Evolutionary conservation across 352 stramenopile genomes (phyloP), one percentile per base, ranked within the genome.

Genomic region (Globisporangium takayamanum): DNA sequence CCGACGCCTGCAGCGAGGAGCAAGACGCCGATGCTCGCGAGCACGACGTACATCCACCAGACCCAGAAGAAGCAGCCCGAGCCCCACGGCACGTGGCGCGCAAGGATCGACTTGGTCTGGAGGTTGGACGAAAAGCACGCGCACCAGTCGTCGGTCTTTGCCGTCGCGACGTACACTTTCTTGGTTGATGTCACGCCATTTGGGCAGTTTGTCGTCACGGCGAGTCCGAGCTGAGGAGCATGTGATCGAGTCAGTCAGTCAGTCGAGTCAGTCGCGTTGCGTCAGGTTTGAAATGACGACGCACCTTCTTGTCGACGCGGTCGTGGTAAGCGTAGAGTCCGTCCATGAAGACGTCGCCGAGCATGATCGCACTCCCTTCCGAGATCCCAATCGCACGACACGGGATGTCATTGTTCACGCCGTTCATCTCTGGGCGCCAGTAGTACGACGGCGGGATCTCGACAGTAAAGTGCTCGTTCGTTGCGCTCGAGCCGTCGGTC

Each of bases 281-380:
- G 22, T 51, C 30, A 36, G 30, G 30, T 36, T 4, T 4, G 30
- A 36, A 47, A 47, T 14, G 42, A 47, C 42, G n/a, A 53, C 5
- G 30, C 26, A 73, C 45, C 52, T 86, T 87, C 12, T 54, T 58
- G 59, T 84, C 69, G 2, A 52, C 68, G 16, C 84, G 82, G 64
- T 94, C 79, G 60, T 94, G 84, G 36, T 89, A 87, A 14, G 77
- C 69, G 55, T 85, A 91, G 36, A 94, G 62, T 0, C 84, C 84
- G 54, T 94, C 84, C 78, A 94, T 88, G 51, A 94, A 90, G n/a
- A 94, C 84, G 49, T 88, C 76, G 11, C 84, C 84, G 14, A 94
- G 74, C 46, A 94, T 72, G 36, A 78, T 86, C 30, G 75, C 73
- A 1, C 70, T 73, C 20, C 80, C 76, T 61, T 94, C 84, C 0